phyloP scores from a whole-genome alignment of 257 asterid species.

The Nicotiana tabacum region DNA sequence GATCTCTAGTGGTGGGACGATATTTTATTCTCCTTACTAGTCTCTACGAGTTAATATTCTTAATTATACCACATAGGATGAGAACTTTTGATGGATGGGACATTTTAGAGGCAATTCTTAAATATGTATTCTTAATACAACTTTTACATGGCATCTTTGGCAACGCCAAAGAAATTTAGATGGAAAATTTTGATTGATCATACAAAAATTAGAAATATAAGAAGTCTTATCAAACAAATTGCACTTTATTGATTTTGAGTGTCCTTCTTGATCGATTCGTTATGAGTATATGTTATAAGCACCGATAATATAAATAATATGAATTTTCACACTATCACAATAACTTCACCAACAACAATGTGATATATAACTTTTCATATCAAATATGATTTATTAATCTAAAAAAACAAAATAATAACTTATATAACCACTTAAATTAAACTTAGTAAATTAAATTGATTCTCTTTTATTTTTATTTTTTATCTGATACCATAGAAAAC shows the following conservation, averaged over 20 bases:
- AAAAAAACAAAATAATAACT: no score
- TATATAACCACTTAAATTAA: not conserved
- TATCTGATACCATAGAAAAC: not conserved
- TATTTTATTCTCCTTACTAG: not conserved
- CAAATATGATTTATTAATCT: not conserved
- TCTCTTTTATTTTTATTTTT: not conserved
- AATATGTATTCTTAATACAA: not conserved
- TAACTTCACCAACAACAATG: not conserved
- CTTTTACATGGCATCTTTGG: not conserved
- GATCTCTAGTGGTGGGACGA: not conserved
- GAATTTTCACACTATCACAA: not conserved
- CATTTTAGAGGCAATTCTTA: not conserved
- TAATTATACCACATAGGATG: not conserved
- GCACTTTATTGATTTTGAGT: not conserved
- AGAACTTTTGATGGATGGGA: constrained; percentile 1
- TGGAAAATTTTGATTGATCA: not conserved
- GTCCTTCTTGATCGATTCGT: not conserved
- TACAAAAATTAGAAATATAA: not conserved
- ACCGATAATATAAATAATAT: not conserved
- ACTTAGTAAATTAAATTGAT: not conserved
- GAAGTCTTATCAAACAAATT: not conserved
- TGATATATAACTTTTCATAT: not conserved
- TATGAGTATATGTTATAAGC: not conserved
- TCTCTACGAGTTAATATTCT: not conserved
- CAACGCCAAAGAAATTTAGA: not conserved